phyloP scores from a whole-genome alignment of 2,329 filamentous ascomycete species.

The Nemania diffusa region DNA sequence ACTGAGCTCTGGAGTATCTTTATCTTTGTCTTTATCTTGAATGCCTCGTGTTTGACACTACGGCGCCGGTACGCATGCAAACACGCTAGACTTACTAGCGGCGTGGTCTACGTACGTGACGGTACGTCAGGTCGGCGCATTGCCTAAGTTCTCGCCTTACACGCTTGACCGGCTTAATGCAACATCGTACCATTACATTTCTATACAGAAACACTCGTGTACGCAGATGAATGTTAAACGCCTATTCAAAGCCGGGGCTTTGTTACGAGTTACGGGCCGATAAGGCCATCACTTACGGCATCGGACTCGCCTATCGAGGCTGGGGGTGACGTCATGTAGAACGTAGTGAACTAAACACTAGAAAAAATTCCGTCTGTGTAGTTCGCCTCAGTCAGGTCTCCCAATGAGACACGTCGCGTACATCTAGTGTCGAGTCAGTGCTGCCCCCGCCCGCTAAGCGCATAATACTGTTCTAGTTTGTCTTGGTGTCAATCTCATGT shows the following conservation, averaged over 20 bases:
- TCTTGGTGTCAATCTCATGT: background rate
- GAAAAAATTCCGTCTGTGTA: background rate
- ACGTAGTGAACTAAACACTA: background rate
- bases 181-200: background rate
- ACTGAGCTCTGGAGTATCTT: too few species aligned
- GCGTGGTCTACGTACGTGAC: too few species aligned
- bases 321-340: background rate
- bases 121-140: background rate
- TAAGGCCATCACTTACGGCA: background rate
- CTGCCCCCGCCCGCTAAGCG: background rate
- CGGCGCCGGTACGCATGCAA: too few species aligned
- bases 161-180: background rate
- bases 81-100: background rate
- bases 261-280: background rate
- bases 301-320: background rate
- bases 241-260: too few species aligned
- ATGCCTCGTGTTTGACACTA: too few species aligned
- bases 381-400: background rate
- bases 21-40: too few species aligned
- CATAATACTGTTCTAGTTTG: conserved; percentile 5
- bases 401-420: background rate
- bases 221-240: too few species aligned
- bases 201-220: background rate
- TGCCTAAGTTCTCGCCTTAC: background rate
- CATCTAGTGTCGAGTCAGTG: background rate